Conservation (phyloP, 371 early-diverging fungal species). For the Rhizopus sp. region DNA sequence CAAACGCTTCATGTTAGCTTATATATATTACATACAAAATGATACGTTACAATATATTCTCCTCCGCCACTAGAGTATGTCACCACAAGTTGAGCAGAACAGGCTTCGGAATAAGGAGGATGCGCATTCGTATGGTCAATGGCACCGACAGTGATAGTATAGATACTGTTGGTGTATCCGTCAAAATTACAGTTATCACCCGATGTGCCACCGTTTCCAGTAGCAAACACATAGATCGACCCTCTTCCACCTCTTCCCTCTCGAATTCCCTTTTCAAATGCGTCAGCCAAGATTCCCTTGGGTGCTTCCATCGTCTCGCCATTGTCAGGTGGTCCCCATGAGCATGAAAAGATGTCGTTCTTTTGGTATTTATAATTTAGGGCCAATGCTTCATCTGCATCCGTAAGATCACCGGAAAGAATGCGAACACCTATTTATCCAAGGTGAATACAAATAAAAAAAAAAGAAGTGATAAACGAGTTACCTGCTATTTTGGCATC, state of each 20-base stretch:
- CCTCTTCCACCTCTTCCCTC: slow-evolving; percentile 89
- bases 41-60: slow-evolving; percentile 64
- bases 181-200: slow-evolving; percentile 96
- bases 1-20: background rate
- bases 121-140: slow-evolving; percentile 74
- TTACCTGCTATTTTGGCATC: slow-evolving; percentile 84
- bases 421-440: slow-evolving; percentile 82
- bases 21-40: background rate
- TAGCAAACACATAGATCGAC: slow-evolving; percentile 91
- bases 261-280: slow-evolving; percentile 79
- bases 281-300: slow-evolving; percentile 73
- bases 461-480: background rate
- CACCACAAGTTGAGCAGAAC: slow-evolving; percentile 87
- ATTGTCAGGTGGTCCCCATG: slow-evolving; percentile 96
- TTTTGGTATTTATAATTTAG: slow-evolving; percentile 84
- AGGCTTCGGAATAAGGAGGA: slow-evolving; percentile 89
- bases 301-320: slow-evolving; percentile 91
- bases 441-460: background rate
- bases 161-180: slow-evolving; percentile 96
- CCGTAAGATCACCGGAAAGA: slow-evolving; percentile 83
- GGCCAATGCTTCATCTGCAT: slow-evolving; percentile 89
- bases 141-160: slow-evolving; percentile 93
- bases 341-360: slow-evolving; percentile 93
- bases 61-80: slow-evolving; percentile 86
- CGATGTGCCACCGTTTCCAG: slow-evolving; percentile 87